These are phyloP conservation scores for Platismatia glauca DNA, from an alignment of 495 filamentous ascomycete species.

Conservation along the genomic window DNA sequence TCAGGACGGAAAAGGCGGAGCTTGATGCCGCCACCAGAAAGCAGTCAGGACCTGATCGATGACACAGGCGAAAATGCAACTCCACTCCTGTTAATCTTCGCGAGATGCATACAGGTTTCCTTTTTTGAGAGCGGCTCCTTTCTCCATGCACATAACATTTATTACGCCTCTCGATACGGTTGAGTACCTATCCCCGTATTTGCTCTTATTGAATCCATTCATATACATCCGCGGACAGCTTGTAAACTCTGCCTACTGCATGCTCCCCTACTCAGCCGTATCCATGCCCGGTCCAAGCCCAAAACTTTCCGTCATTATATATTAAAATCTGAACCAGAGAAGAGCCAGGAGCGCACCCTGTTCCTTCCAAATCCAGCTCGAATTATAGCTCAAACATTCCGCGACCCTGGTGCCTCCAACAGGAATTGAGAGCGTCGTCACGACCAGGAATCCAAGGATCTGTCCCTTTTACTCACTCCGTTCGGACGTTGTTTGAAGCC, in stretches of 20 bases:
- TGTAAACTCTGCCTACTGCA: neutral
- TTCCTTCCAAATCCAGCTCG: too few species aligned
- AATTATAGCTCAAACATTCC: neutral
- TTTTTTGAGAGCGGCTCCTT: neutral
- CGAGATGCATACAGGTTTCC: neutral
- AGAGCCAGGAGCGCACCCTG: too few species aligned
- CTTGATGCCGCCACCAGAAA: conserved; percentile 11
- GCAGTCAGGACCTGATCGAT: conserved; percentile 11
- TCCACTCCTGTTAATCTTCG: neutral
- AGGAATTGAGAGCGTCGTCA: neutral
- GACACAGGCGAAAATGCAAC: conserved; percentile 2
- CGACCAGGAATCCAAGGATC: neutral
- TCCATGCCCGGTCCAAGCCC: neutral
- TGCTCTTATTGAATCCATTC: neutral
- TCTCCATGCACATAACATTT: neutral
- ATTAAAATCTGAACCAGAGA: too few species aligned
- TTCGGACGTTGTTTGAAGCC: neutral
- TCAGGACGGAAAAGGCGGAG: conserved; percentile 27
- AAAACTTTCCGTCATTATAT: neutral
- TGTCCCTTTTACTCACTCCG: neutral
- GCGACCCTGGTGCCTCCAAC: neutral
- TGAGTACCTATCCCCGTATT: neutral
- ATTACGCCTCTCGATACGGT: neutral
- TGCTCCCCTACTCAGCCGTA: neutral
- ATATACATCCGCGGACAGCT: neutral